These are phyloP conservation scores for Cryptococcus sp. DNA, from an alignment of 1,284 basidiomycete genomes.

Conservation along the genomic window DNA sequence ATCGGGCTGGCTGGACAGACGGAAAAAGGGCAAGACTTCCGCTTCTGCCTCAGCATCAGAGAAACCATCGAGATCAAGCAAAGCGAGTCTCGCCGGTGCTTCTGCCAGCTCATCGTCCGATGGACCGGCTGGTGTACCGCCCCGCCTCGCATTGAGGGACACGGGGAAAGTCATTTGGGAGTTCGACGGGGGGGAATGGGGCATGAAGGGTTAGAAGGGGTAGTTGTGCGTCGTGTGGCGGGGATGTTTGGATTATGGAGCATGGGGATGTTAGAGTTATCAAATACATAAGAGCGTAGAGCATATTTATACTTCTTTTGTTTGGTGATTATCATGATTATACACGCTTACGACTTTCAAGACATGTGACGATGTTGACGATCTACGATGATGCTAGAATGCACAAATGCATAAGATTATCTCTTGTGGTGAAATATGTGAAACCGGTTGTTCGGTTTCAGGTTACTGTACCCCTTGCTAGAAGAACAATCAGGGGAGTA, in stretches of 20 bases:
- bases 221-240: neutral
- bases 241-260: neutral
- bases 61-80: neutral
- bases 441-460: too few relatives aligned
- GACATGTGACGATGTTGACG: neutral
- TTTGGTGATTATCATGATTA: neutral
- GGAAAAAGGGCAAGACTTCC: slow-evolving; percentile 2
- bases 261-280: neutral
- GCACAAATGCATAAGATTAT: too few relatives aligned
- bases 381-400: too few relatives aligned
- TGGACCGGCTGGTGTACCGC: neutral
- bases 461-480: too few relatives aligned
- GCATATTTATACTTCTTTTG: neutral
- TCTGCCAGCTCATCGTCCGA: neutral
- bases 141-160: neutral
- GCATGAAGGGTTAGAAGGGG: neutral
- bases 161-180: neutral
- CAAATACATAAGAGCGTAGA: neutral
- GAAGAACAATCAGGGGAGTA: too few relatives aligned
- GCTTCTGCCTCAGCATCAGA: neutral
- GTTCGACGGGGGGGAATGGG: neutral
- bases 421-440: too few relatives aligned
- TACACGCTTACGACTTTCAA: neutral
- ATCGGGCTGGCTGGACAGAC: slow-evolving; percentile 25
- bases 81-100: too few relatives aligned